A percentile compares a stretch with the other conserved stretches of the same genome.
These are phyloP conservation scores for Tillandsia leiboldiana DNA, from an alignment of 176 grass and related monocot genomes.

Conservation along the genomic window DNA sequence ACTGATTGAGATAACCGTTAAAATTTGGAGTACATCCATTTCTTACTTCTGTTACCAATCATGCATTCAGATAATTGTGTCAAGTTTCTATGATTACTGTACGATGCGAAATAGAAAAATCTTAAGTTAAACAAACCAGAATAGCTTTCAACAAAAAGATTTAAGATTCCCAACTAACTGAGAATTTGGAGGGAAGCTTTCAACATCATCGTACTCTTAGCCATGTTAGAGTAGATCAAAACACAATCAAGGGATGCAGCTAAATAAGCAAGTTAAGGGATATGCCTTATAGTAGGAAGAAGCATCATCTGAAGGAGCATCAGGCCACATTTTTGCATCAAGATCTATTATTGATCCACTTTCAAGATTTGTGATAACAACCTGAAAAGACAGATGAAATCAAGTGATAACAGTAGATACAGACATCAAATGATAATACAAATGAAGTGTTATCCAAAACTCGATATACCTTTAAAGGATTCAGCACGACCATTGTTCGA, in stretches of 20 bases:
- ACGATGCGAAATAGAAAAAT: no score
- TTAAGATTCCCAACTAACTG: background rate
- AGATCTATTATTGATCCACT: constrained; percentile 61
- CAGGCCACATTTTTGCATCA: constrained; percentile 97
- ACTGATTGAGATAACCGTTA: background rate
- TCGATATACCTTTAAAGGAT: constrained; percentile 72
- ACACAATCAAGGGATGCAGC: background rate
- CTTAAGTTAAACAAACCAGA: no score
- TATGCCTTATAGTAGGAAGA: constrained; percentile 76
- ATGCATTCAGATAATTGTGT: no score
- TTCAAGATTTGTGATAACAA: constrained; percentile 95
- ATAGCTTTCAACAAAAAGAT: background rate
- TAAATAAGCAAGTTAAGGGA: background rate
- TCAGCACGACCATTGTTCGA: constrained; percentile 77
- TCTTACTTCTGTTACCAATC: no score
- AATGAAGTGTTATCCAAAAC: background rate
- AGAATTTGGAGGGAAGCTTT: background rate
- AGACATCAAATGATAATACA: constrained; percentile 1
- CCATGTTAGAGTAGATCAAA: background rate
- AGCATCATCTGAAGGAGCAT: constrained; percentile 72
- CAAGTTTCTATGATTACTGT: no score
- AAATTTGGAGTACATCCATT: no score
- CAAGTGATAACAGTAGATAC: constrained; percentile 11
- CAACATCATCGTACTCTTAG: background rate
- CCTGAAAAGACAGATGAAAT: constrained; percentile 27